Evolutionary conservation across 352 stramenopile genomes (phyloP).

Genomic region (Phytopythium sindhum): DNA sequence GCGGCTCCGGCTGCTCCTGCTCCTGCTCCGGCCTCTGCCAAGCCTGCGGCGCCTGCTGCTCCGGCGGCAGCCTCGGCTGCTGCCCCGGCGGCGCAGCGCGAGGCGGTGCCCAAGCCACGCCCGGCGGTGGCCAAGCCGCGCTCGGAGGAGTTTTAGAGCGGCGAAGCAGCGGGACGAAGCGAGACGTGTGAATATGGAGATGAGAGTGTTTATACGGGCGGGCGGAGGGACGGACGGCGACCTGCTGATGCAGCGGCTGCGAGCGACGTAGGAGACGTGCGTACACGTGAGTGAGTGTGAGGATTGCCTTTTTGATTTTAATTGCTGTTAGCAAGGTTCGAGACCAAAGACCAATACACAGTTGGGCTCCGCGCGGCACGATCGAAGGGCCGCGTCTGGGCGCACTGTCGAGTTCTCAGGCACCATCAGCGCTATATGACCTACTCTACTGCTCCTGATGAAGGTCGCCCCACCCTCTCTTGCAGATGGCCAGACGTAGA

Average conservation of each 20-base stretch:
- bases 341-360: background rate
- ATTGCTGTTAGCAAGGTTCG: background rate
- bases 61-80: background rate
- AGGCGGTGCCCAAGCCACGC: constrained; percentile 18
- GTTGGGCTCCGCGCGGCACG: background rate
- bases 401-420: background rate
- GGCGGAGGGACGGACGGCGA: background rate
- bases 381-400: constrained; percentile 2
- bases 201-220: constrained; percentile 12
- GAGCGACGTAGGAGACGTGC: background rate
- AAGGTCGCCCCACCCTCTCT: too few species aligned
- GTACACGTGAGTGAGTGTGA: background rate
- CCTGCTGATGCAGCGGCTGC: too few species aligned
- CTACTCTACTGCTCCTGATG: too few species aligned
- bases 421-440: too few species aligned
- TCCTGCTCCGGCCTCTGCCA: constrained; percentile 13
- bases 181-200: constrained; percentile 2
- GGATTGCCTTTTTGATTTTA: background rate
- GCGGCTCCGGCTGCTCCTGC: constrained; percentile 19
- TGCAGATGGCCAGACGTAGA: too few species aligned
- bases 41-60: constrained; percentile 2
- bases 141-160: constrained; percentile 46
- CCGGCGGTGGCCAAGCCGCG: constrained; percentile 19
- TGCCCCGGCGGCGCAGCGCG: constrained; percentile 1
- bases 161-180: background rate